Percentiles rank a stretch among this genome's conserved stretches.
Conservation (phyloP, 1,284 basidiomycete species). For the Austroboletus sp. region DNA sequence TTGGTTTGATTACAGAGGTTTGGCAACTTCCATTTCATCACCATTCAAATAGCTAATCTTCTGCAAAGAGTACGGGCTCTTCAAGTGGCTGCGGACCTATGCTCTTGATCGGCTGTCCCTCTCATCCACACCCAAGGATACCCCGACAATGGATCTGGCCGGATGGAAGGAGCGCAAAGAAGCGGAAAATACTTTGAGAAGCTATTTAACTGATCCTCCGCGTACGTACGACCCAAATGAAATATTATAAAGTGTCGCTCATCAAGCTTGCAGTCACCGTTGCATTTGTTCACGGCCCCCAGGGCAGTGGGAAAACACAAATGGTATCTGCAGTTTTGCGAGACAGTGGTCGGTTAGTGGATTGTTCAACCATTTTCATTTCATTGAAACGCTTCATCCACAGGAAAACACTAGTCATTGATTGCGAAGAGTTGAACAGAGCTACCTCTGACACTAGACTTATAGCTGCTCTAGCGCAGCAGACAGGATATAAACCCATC, state of each 20-base stretch:
- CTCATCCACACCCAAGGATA: constrained; percentile 14
- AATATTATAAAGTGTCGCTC: neutral
- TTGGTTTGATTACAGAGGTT: constrained; percentile 73
- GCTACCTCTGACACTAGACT: constrained; percentile 68
- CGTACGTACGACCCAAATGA: constrained; percentile 35
- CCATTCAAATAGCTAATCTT: constrained; percentile 4
- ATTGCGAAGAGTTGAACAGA: constrained; percentile 73
- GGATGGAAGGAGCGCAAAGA: constrained; percentile 82
- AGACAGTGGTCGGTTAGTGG: constrained; percentile 51
- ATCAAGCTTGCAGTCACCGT: constrained; percentile 46
- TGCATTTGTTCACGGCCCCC: constrained; percentile 85
- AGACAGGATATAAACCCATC: constrained; percentile 87
- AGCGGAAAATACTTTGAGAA: constrained; percentile 61
- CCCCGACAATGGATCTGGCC: constrained; percentile 23
- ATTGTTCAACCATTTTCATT: neutral
- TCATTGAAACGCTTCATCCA: neutral
- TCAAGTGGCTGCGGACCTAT: constrained; percentile 61
- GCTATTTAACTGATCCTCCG: constrained; percentile 71
- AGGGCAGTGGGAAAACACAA: constrained; percentile 81
- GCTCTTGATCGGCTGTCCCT: constrained; percentile 47
- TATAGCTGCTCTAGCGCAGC: constrained; percentile 62
- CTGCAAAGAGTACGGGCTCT: constrained; percentile 51
- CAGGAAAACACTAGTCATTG: constrained; percentile 71
- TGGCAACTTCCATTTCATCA: constrained; percentile 9
- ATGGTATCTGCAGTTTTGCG: constrained; percentile 62